Base-by-base conservation (phyloP, 306 rosid species). In the Sicyos edulis region DNA sequence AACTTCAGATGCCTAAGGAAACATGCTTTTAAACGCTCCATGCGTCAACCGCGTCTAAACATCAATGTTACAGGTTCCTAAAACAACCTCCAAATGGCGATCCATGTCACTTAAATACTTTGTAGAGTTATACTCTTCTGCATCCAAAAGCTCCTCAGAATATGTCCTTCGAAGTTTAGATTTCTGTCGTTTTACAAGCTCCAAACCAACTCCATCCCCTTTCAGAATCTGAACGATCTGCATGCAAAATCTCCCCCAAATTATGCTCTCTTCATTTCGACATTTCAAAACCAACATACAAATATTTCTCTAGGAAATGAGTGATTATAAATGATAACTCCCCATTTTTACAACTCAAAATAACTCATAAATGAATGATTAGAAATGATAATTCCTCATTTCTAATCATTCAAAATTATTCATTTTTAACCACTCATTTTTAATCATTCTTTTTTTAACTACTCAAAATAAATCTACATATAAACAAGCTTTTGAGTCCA, bases 111-210 rank as follows among this genome's bases (percentile, higher is more conserved):
- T 84, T 78, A 89, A 78, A 24, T 76, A 67, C 79, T 89, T 87
- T 1, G 96, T 95, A 53, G 92, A 89, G 83, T 91, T 89, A 79
- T 86, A 89, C 79, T 91, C 97, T 63, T 89, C 96, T 82, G 96
- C 92, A 76, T 91, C 96, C 0, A 74, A 74, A 19, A 91, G 88
- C 82, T 95, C 96, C 80, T 74, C 92, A 5, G 97, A 91, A 73
- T 84, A 91, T 14, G 96, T 86, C 79, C 92, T 83, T 40, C 77
- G 87, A 68, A 86, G 85, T 72, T 80, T 87, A n/a, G 91, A 81
- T 64, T 73, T 86, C 12, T 89, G 85, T 3, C 85, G 52, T 72
- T 75, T 78, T 14, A 80, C 70, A 9, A 20, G 4, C 74, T 80
- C 85, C 78, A 80, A 67, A 45, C 78, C 26, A 7, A 37, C 76